Evolutionary conservation across 2,329 filamentous ascomycete genomes (phyloP).

Genomic region (Corinectria fuckeliana): DNA sequence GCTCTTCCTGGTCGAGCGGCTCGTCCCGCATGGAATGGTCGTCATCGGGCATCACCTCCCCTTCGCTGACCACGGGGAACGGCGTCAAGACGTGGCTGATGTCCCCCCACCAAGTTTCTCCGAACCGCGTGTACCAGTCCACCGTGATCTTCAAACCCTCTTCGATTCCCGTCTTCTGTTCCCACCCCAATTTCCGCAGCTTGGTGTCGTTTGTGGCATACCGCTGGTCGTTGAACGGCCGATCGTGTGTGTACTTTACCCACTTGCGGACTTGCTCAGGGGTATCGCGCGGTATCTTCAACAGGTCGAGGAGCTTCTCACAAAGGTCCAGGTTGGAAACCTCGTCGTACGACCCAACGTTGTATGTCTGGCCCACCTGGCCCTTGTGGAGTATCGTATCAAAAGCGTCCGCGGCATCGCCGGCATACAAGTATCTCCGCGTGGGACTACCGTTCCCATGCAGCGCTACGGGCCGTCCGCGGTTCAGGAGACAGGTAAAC

Average conservation of each 20-base stretch:
- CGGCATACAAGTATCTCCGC: conserved; percentile 78
- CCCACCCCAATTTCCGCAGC: conserved; percentile 71
- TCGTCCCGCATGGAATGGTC: conserved; percentile 44
- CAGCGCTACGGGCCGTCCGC: conserved; percentile 70
- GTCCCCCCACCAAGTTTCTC: conserved; percentile 75
- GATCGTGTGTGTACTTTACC: conserved; percentile 78
- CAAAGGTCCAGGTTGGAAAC: conserved; percentile 77
- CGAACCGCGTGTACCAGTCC: conserved; percentile 72
- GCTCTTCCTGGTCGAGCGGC: conserved; percentile 36
- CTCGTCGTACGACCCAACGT: conserved; percentile 80
- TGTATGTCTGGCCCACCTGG: conserved; percentile 77
- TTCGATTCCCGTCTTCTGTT: conserved; percentile 69
- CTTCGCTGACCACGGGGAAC: conserved; percentile 66
- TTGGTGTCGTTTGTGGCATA: conserved; percentile 77
- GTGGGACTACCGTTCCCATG: conserved; percentile 80
- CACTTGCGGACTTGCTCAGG: conserved; percentile 64
- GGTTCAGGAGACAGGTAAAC: conserved; percentile 75
- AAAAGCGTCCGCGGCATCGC: conserved; percentile 81
- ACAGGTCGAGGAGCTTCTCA: conserved; percentile 66
- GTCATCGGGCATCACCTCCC: conserved; percentile 61
- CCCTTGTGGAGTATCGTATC: conserved; percentile 85
- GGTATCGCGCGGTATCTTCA: conserved; percentile 60
- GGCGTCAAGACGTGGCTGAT: conserved; percentile 72
- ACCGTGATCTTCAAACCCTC: conserved; percentile 70
- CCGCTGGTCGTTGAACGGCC: conserved; percentile 78